Conservation (phyloP, 306 rosid genomes). For the Vicia villosa region DNA sequence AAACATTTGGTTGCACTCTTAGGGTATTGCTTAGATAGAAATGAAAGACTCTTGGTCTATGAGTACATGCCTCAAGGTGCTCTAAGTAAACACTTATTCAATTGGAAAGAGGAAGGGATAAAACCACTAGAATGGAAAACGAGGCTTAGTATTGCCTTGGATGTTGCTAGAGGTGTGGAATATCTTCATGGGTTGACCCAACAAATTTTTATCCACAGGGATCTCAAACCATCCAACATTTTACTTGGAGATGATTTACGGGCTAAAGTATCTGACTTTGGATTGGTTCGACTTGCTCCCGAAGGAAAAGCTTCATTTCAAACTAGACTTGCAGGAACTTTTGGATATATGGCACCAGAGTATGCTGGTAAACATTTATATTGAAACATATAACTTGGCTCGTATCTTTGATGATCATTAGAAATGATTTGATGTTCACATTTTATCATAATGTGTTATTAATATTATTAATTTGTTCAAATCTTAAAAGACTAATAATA, state of each 20-base stretch:
- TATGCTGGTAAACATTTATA: slow-evolving; percentile 64
- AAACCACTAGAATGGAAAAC: slow-evolving; percentile 82
- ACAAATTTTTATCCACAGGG: slow-evolving; percentile 85
- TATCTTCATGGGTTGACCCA: slow-evolving; percentile 81
- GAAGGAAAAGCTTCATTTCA: slow-evolving; percentile 82
- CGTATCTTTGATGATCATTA: neutral
- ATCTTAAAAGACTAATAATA: neutral
- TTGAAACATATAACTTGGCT: neutral
- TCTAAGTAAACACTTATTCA: slow-evolving; percentile 60
- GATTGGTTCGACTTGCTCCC: slow-evolving; percentile 92
- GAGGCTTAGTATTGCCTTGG: slow-evolving; percentile 78
- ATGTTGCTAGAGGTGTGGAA: slow-evolving; percentile 92
- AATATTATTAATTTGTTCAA: neutral
- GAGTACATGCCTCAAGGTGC: slow-evolving; percentile 93
- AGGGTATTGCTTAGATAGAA: slow-evolving; percentile 91
- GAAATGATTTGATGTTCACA: neutral
- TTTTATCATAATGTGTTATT: neutral
- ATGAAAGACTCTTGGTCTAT: slow-evolving; percentile 85
- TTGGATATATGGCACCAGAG: slow-evolving; percentile 94
- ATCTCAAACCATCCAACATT: slow-evolving; percentile 94
- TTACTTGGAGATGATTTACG: slow-evolving; percentile 86
- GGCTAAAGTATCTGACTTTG: slow-evolving; percentile 94
- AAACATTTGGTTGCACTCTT: slow-evolving; percentile 79
- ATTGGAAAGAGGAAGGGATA: slow-evolving; percentile 59
- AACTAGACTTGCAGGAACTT: slow-evolving; percentile 89